Percentiles rank a stretch among this genome's conserved stretches.
These are phyloP conservation scores for Hyaloscypha hepaticicola DNA, from an alignment of 495 filamentous ascomycete genomes.

Conservation along the genomic window DNA sequence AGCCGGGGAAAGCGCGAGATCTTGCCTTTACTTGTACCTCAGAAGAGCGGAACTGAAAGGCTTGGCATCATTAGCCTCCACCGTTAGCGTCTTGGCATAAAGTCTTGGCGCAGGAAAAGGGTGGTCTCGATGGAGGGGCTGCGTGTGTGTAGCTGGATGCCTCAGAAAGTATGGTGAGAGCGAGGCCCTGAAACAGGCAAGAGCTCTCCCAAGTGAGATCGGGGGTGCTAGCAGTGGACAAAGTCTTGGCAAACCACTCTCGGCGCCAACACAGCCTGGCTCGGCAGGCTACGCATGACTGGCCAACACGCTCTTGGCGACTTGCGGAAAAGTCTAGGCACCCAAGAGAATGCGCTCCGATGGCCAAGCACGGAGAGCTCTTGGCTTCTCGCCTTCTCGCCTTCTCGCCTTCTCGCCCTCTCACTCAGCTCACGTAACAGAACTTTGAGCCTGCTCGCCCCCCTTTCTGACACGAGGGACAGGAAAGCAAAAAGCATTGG, in stretches of 20 bases:
- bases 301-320: slow-evolving; percentile 4
- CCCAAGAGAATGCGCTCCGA: slow-evolving; percentile 19
- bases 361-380: slow-evolving; percentile 17
- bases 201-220: background rate
- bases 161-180: background rate
- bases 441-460: background rate
- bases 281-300: background rate
- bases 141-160: background rate
- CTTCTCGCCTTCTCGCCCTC: background rate
- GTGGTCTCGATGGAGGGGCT: background rate
- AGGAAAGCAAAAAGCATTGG: background rate
- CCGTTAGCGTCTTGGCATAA: slow-evolving; percentile 11
- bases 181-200: background rate
- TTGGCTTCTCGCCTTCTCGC: slow-evolving; percentile 3
- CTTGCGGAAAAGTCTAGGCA: slow-evolving; percentile 16
- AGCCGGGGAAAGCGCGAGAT: background rate
- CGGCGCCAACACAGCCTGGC: slow-evolving; percentile 5
- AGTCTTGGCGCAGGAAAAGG: slow-evolving; percentile 1
- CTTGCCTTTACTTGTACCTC: background rate
- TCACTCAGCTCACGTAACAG: background rate
- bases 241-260: slow-evolving; percentile 10
- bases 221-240: background rate
- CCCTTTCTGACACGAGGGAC: background rate
- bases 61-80: slow-evolving; percentile 10
- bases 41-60: slow-evolving; percentile 8